Conservation (phyloP, 768 basidiomycete species). For the Coprinellus micaceus region DNA sequence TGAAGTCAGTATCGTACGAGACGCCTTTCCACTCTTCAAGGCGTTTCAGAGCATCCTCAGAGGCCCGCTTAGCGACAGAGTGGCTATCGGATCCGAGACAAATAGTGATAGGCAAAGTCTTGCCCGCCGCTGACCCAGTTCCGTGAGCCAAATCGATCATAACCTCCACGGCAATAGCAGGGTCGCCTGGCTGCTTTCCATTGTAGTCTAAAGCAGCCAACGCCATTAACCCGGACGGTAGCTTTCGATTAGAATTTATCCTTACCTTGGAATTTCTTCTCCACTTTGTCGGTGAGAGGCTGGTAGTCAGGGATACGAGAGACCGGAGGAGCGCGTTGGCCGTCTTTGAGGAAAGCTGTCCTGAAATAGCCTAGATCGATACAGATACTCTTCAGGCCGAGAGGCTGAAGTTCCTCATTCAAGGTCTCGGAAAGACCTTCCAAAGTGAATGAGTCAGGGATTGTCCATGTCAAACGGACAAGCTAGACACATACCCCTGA, state of each 20-base stretch:
- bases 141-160: conserved; percentile 31
- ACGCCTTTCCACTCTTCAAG: conserved; percentile 34
- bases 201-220: too few species aligned
- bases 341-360: conserved; percentile 27
- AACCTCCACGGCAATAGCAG: conserved; percentile 30
- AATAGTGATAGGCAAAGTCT: conserved; percentile 25
- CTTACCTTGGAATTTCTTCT: conserved; percentile 13
- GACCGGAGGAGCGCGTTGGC: conserved; percentile 25
- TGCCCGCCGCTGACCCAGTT: conserved; percentile 29
- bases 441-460: not conserved
- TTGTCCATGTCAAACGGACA: not conserved
- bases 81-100: conserved; percentile 30
- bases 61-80: conserved; percentile 16
- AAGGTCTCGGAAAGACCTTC: conserved; percentile 29
- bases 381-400: conserved; percentile 35
- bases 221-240: too few species aligned
- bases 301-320: conserved; percentile 32
- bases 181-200: conserved; percentile 37
- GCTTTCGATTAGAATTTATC: too few species aligned
- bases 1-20: conserved; percentile 22
- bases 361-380: conserved; percentile 39
- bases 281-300: conserved; percentile 18
- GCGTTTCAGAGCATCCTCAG: conserved; percentile 11
- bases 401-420: conserved; percentile 33
- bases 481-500: conserved; percentile 22